Evolutionary conservation across 169 alveolate species (phyloP), one percentile per base, ranked within the genome.

Genomic region (Babesia bovis): DNA sequence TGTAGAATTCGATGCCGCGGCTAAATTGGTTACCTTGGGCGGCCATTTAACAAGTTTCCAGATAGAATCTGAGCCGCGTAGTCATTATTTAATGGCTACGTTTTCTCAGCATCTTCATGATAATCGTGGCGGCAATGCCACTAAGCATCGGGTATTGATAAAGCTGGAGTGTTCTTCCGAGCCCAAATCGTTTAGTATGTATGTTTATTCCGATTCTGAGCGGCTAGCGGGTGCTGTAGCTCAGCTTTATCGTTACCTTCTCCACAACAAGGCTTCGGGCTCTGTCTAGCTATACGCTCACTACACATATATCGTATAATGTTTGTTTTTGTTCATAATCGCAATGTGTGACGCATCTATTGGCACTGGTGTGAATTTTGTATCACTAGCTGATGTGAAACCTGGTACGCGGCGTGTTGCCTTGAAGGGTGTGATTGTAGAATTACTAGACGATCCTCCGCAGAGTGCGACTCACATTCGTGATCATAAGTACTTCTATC

Each of bases 371-470:
- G 30, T 38, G 28, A 44, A 71, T 17, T 68, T 60, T 59, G 7
- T 36, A 30, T 60, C 75, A 6, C 66, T 87, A 28, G 71, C 51
- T 47, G 83, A 82, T 36, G 49, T 87, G 38, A 83, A 83, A 30
- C 93, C 93, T 7, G 84, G 83, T 41, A 19, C 83, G 61, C 83
- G 78, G 58, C 82, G 83, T 30, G 40, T 72, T 7, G 50, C 85
- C 41, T 32, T 84, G 56, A 71, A 72, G 61, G 88, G 93, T 33
- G 82, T 87, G 13, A 71, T 87, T 44, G 85, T 87, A 25, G 89
- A 78, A 71, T 74, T 68, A 35, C 21, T 87, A 68, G 90, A 83
- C 42, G 93, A 87, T 38, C 93, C 90, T 5, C 93, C 93, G 32
- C 87, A 87, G 32, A 87, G 89, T 57, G 71, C 89, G 44, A 87